Base-by-base conservation (phyloP, 139 green algal species). In the Mesotaenium endlicherianum region DNA sequence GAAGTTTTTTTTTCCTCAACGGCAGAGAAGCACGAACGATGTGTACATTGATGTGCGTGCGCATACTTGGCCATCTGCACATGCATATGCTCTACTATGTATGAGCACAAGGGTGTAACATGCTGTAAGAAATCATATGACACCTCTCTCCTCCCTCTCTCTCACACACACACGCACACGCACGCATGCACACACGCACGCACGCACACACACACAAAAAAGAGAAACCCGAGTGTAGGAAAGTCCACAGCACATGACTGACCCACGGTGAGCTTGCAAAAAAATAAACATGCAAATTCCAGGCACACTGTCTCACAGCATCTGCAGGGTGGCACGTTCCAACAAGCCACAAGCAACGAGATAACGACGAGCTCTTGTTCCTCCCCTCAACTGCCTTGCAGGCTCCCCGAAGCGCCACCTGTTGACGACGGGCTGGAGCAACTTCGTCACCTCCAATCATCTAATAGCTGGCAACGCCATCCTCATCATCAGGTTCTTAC, bases 361-460 rank as follows among this genome's bases (percentile, higher is more conserved):
- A 26, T 34, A 64, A 64, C 26, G 20, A 26, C 20, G 26, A 64
- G 53, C 26, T 64, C 53, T 64, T 64, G 26, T 26, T 64, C 53
- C 26, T 26, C 53, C 53, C 26, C 53, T 64, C 26, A 34, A 20
- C 53, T 64, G 20, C 20, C 53, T 26, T 64, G 26, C 70, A 82
- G 75, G 78, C 36, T 68, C 59, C 34, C 81, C 81, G 26, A 84
- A 85, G 75, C 57, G 81, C 30, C 81, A 87, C 76, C 78, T 87
- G 16, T 34, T 87, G 20, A 87, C 81, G 3, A 87, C 81, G 26
- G 81, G 81, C 11, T 87, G 81, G 81, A 80, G 81, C 39, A 38
- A 14, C 1, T 87, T 86, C 42, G 81, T 80, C 20, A 83, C 36
- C 30, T 59, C 81, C 3, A 81, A 76, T 40, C 36, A 42, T 14